Percentiles rank a stretch among this genome's conserved stretches.
Evolutionary conservation across 1,139 yeast species (phyloP).

Genomic region (Sugiyamaella neomexicana): DNA sequence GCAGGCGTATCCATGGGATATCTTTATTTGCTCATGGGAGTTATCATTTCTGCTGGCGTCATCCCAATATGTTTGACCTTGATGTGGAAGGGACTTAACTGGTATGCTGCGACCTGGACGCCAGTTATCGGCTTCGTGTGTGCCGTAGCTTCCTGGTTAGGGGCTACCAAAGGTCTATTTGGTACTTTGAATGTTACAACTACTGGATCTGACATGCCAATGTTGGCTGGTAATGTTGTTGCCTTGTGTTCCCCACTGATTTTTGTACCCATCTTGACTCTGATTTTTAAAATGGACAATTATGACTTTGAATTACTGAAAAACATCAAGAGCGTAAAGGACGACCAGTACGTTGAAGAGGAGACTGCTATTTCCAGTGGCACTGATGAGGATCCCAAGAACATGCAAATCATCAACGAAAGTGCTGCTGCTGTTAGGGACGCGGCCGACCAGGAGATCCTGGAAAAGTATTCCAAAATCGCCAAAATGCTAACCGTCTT

Average conservation of each 20-base stretch:
- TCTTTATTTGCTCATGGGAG: conserved; percentile 74
- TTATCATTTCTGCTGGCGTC: conserved; percentile 89
- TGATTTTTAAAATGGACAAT: conserved; percentile 58
- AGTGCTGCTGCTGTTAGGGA: conserved; percentile 19
- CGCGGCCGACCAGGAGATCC: conserved; percentile 24
- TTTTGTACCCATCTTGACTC: conserved; percentile 65
- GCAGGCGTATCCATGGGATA: conserved; percentile 73
- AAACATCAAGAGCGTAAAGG: conserved; percentile 42
- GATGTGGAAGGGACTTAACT: conserved; percentile 66
- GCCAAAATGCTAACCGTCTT: conserved; percentile 42
- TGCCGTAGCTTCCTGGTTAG: conserved; percentile 53
- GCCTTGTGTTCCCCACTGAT: conserved; percentile 76
- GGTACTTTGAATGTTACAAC: conserved; percentile 55
- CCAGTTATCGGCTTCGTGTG: conserved; percentile 50
- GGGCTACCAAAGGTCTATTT: conserved; percentile 42
- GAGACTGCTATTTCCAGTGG: conserved; percentile 18
- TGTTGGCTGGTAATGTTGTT: conserved; percentile 83
- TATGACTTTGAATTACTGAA: conserved; percentile 64
- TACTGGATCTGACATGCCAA: conserved; percentile 75
- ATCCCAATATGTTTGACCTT: conserved; percentile 72
- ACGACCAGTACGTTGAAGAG: conserved; percentile 18
- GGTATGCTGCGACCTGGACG: conserved; percentile 45
- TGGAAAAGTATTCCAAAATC: conserved; percentile 33
- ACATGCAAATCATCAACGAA: conserved; percentile 22
- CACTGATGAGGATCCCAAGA: conserved; percentile 15